Evolutionary conservation across 164 flowering plant species (phyloP).

Genomic region (Dillenia turbinata): DNA sequence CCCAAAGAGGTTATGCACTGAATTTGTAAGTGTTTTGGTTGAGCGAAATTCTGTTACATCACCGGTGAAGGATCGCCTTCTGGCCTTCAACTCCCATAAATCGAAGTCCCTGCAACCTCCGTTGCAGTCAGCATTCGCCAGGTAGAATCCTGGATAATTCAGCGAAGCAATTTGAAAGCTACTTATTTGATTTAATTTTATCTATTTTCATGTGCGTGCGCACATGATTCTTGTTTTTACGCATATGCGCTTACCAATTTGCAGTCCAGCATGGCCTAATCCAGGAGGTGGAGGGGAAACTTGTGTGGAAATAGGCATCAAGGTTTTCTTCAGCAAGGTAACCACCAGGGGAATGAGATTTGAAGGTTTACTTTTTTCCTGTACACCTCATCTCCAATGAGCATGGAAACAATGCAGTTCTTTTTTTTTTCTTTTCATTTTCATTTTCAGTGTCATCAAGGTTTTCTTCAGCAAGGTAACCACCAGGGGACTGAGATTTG

Average conservation of each 20-base stretch:
- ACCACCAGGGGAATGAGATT: too few relatives aligned
- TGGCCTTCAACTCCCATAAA: conserved; percentile 50
- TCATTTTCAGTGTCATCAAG: conserved; percentile 71
- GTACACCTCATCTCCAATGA: too few relatives aligned
- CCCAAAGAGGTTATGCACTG: conserved; percentile 79
- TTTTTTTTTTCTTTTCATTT: too few relatives aligned
- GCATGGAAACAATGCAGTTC: too few relatives aligned
- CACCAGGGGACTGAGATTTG: too few relatives aligned
- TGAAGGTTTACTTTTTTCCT: too few relatives aligned
- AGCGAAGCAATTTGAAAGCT: not conserved
- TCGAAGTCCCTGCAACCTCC: conserved; percentile 58
- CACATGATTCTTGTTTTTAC: too few relatives aligned
- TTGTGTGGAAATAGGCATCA: conserved; percentile 93
- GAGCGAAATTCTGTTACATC: conserved; percentile 88
- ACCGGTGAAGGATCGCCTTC: conserved; percentile 79
- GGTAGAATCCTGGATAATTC: conserved; percentile 34
- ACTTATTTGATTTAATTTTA: not conserved
- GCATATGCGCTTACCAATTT: not conserved
- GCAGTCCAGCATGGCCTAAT: conserved; percentile 86
- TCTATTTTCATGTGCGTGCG: too few relatives aligned
- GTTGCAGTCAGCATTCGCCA: conserved; percentile 85
- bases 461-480: conserved; percentile 83
- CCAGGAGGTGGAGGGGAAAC: conserved; percentile 98
- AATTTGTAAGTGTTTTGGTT: conserved; percentile 65
- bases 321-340: conserved; percentile 86